A percentile compares a stretch with the other conserved stretches of the same genome.
phyloP scores from a whole-genome alignment of 305 asterid genomes.

The Plantago lanceolata region DNA sequence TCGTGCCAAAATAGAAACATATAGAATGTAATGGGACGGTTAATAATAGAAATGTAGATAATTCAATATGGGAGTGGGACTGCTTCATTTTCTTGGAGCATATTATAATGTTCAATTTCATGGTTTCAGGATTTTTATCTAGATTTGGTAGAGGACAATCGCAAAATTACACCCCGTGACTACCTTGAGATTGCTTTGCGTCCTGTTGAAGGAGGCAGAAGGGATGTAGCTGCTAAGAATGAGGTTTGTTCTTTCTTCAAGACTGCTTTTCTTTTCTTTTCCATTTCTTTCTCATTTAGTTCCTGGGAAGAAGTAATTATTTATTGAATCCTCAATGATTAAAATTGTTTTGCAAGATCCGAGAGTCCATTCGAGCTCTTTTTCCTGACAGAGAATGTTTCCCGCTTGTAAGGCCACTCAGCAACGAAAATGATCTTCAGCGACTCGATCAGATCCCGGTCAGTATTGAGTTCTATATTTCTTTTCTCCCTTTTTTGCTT shows the following conservation, averaged over 20 bases:
- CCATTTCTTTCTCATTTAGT: background rate
- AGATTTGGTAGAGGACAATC: constrained; percentile 78
- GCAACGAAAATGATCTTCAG: constrained; percentile 78
- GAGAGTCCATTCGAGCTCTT: constrained; percentile 97
- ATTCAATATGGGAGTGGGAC: too few species aligned
- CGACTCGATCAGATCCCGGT: constrained; percentile 83
- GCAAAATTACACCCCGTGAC: constrained; percentile 93
- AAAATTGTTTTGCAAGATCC: constrained; percentile 47
- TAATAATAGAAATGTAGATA: too few species aligned
- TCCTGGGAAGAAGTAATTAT: constrained; percentile 6
- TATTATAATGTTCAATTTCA: constrained; percentile 20
- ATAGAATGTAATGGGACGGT: too few species aligned
- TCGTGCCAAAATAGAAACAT: too few species aligned
- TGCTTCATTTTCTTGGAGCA: background rate
- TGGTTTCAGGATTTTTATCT: constrained; percentile 78
- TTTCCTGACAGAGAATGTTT: constrained; percentile 96
- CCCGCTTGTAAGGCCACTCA: constrained; percentile 86
- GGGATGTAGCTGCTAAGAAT: constrained; percentile 81
- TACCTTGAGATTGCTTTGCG: constrained; percentile 87
- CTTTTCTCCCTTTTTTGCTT: constrained; percentile 6
- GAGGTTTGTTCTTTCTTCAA: constrained; percentile 50
- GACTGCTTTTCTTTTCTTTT: background rate
- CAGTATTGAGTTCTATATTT: constrained; percentile 25
- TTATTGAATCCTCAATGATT: constrained; percentile 16
- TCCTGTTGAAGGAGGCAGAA: constrained; percentile 67